phyloP scores from a whole-genome alignment of 164 flowering plant genomes.

The Magnolia changhungtana region DNA sequence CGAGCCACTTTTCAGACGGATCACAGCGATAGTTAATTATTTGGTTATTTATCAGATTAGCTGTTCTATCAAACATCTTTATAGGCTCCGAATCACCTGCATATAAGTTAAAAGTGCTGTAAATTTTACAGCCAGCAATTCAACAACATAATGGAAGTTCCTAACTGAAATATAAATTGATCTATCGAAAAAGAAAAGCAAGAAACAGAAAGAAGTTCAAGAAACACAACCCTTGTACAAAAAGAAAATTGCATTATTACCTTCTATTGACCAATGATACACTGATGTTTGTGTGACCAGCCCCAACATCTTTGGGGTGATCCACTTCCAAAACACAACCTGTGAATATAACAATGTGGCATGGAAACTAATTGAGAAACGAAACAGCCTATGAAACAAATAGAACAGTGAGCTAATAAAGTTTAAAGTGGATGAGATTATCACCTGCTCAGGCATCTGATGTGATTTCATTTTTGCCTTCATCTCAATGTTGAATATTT shows the following conservation, averaged over 20 bases:
- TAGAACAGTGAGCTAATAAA: background rate
- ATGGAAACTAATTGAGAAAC: background rate
- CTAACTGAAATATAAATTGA: background rate
- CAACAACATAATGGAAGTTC: background rate
- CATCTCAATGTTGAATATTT: slow-evolving; percentile 93
- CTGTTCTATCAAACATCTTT: slow-evolving; percentile 95
- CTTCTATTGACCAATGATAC: slow-evolving; percentile 98
- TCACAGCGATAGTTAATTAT: slow-evolving; percentile 92
- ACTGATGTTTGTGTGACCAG: slow-evolving; percentile 92
- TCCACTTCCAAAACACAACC: slow-evolving; percentile 99
- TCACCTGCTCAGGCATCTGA: slow-evolving; percentile 98
- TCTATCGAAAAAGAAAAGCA: background rate
- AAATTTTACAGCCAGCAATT: background rate
- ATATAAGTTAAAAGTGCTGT: slow-evolving; percentile 3
- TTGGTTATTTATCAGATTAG: slow-evolving; percentile 85
- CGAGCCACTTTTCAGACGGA: slow-evolving; percentile 96
- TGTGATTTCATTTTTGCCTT: slow-evolving; percentile 95
- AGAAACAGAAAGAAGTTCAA: background rate
- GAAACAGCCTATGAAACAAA: background rate
- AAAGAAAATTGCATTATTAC: slow-evolving; percentile 21
- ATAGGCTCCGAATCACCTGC: slow-evolving; percentile 92
- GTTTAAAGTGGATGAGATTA: background rate
- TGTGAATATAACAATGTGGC: slow-evolving; percentile 17
- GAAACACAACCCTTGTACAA: background rate
- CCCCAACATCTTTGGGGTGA: slow-evolving; percentile 81